Evolutionary conservation across 2,329 filamentous ascomycete genomes (phyloP).

Genomic region (Stemphylium beticola): DNA sequence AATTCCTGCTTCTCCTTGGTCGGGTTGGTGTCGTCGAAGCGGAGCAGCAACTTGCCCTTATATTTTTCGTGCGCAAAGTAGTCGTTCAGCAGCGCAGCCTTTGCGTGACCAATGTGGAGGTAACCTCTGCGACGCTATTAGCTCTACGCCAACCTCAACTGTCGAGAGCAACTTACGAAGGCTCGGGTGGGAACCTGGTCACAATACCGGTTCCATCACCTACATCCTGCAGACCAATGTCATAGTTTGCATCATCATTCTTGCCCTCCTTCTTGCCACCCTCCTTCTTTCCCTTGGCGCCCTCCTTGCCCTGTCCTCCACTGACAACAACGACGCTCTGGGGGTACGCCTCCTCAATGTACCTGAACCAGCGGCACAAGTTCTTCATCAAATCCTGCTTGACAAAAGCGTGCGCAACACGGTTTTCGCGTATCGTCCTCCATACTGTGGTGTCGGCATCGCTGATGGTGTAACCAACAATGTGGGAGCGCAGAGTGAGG

Average conservation of each 20-base stretch:
- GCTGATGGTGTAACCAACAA: constrained; percentile 79
- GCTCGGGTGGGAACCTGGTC: constrained; percentile 91
- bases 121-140: constrained; percentile 63
- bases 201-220: constrained; percentile 79
- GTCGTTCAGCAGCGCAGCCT: constrained; percentile 90
- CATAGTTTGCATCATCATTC: constrained; percentile 86
- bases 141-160: neutral
- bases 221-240: constrained; percentile 82
- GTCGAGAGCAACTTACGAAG: constrained; percentile 66
- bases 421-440: constrained; percentile 82
- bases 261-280: constrained; percentile 64
- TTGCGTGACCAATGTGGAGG: constrained; percentile 94
- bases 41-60: constrained; percentile 86
- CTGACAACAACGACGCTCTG: constrained; percentile 73
- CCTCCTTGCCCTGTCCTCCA: constrained; percentile 46
- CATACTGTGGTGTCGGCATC: constrained; percentile 82
- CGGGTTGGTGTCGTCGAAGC: constrained; percentile 97
- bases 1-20: constrained; percentile 97
- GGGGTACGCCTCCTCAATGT: constrained; percentile 80
- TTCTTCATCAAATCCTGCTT: constrained; percentile 79
- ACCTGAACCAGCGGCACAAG: constrained; percentile 84
- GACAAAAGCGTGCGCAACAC: constrained; percentile 80
- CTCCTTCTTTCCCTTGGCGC: constrained; percentile 66
- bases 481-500: constrained; percentile 83
- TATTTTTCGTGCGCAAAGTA: constrained; percentile 96